Base-by-base conservation (phyloP, 805 yeast genomes). In the Metschnikowia anglica region DNA sequence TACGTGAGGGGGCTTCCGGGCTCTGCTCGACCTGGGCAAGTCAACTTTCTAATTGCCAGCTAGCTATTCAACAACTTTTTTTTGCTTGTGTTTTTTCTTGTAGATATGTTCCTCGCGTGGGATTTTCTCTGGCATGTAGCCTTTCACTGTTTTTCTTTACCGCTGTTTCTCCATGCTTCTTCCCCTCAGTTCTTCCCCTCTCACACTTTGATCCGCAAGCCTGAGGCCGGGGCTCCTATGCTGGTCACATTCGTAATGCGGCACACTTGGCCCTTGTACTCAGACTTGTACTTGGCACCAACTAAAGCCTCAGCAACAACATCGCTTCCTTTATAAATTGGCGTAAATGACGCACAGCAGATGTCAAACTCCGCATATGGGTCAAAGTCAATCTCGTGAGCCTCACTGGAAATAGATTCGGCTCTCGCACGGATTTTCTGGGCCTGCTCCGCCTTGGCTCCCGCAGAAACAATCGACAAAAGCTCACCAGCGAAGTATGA, bases 161-260 rank as follows among this genome's bases (percentile, higher is more conserved):
- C n/a, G n/a, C n/a, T n/a, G n/a, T n/a, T n/a, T n/a, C n/a, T n/a
- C n/a, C n/a, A n/a, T n/a, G n/a, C n/a, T n/a, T 28, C 18, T 28
- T 28, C 18, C 8, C 10, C 5, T 10, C 3, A 11, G 18, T 28
- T 13, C n/a, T 27, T 27, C 29, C 29, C 15, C 18, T 11, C 18
- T 28, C 39, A 48, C n/a, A 34, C 68, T 45, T 58, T 58, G 38
- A 78, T 73, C 50, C 95, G 81, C 58, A 91, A 75, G 17, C 98
- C 98, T 10, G 96, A 84, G 9, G 96, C 93, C 15, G 93, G 87
- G 12, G 91, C 88, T 15, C 99, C 99, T 51, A 93, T 80, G 41
- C 75, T 70, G 3, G 97, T 84, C 48, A 95, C 72, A 38, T 74
- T 63, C 1, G 97, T 85, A 48, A 93, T 81, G 37, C 68, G 69